Evolutionary conservation across 306 rosid genomes (phyloP).

Genomic region (Crotalaria pallida): DNA sequence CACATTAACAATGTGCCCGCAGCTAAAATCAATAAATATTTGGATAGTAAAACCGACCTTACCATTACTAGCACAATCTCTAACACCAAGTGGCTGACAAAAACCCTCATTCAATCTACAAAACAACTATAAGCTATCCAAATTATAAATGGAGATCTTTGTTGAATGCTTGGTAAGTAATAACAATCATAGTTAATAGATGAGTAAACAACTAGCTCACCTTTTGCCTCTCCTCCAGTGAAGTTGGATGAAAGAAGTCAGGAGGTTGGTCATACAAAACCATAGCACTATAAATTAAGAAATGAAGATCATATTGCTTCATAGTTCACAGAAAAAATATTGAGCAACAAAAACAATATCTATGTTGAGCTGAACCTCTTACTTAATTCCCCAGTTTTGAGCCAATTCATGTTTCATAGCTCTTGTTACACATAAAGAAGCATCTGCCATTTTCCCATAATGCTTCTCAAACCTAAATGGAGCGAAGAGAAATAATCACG

Average conservation of each 20-base stretch:
- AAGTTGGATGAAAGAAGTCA: conserved; percentile 77
- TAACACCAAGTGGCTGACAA: conserved; percentile 52
- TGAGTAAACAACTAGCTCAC: conserved; percentile 33
- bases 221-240: conserved; percentile 78
- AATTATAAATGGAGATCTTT: conserved; percentile 19
- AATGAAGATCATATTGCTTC: conserved; percentile 11
- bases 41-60: conserved; percentile 4
- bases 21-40: background rate
- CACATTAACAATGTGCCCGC: background rate
- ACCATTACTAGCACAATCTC: conserved; percentile 73
- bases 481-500: conserved; percentile 15
- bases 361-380: conserved; percentile 39
- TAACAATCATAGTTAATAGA: conserved; percentile 6
- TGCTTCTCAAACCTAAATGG: conserved; percentile 69
- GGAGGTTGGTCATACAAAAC: conserved; percentile 97
- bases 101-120: conserved; percentile 60
- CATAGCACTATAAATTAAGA: conserved; percentile 31
- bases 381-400: conserved; percentile 96
- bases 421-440: conserved; percentile 83
- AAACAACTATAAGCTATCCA: conserved; percentile 53
- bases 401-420: conserved; percentile 98
- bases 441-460: conserved; percentile 90
- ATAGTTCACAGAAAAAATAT: background rate
- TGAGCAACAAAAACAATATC: conserved; percentile 8
- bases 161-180: background rate